phyloP scores from a whole-genome alignment of 768 basidiomycete genomes.

The Tulasnella sp. region DNA sequence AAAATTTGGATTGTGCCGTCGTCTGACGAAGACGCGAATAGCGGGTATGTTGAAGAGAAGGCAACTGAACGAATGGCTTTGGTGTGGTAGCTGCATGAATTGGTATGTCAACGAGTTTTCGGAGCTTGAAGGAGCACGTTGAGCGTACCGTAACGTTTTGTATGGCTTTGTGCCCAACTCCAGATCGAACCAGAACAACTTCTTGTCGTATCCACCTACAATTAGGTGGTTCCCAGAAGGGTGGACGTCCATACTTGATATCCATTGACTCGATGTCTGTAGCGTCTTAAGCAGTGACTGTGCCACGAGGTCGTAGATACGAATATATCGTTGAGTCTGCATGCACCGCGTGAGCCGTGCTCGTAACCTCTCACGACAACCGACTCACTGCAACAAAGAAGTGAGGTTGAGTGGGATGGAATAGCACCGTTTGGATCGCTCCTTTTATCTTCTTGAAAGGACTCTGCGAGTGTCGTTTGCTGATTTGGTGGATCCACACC shows the following conservation, averaged over 20 bases:
- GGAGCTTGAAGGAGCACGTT: not conserved
- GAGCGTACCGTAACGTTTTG: constrained; percentile 74
- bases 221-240: constrained; percentile 93
- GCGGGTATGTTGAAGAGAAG: constrained; percentile 89
- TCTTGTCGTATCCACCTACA: constrained; percentile 94
- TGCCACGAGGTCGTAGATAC: constrained; percentile 86
- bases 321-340: constrained; percentile 92
- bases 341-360: constrained; percentile 12
- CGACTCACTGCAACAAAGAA: constrained; percentile 90
- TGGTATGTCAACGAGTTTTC: not conserved
- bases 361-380: not conserved
- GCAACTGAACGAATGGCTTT: constrained; percentile 85
- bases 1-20: constrained; percentile 96
- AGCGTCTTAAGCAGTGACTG: constrained; percentile 92
- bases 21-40: constrained; percentile 93
- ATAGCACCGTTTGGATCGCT: constrained; percentile 74
- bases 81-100: constrained; percentile 63
- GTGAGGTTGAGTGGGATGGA: constrained; percentile 89
- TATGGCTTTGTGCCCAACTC: constrained; percentile 95
- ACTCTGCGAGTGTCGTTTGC: constrained; percentile 88
- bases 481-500: constrained; percentile 93
- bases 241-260: constrained; percentile 94
- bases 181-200: constrained; percentile 97
- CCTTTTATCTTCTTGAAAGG: constrained; percentile 97
- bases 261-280: constrained; percentile 91